Base-by-base conservation (phyloP, 352 stramenopile genomes). In the Phytophthora lateralis region DNA sequence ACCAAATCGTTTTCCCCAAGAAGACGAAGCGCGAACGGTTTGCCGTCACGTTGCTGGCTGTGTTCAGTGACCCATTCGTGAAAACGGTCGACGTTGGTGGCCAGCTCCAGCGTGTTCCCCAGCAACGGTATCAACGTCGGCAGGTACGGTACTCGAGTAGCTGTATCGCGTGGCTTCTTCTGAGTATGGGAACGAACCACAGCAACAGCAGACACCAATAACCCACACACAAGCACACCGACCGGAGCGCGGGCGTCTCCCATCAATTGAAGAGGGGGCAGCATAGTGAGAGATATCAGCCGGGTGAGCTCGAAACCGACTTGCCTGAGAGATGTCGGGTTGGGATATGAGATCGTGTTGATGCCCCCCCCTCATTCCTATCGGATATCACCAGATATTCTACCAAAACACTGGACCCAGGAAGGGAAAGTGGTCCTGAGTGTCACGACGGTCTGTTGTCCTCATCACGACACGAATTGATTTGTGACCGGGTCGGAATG, bases 1-100 rank as follows among this genome's bases (percentile, higher is more conserved):
- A 81, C 17, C 48, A 60, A 55, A 21, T 56, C 48, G 29, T 62
- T 69, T 12, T 57, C 44, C 2, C 62, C 66, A 2, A 65, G 58
- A 9, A 70, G 55, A 35, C 60, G 56, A 21, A 78, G 48, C 15
- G 42, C 39, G 14, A 69, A 64, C 30, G 47, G 47, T n/a, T 57
- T 57, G n/a, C 37, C 29, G 6, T 55, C 49, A 11, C 43, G 27
- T 14, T 21, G n/a, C 7, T 63, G 6, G 11, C 38, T 37, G 34
- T 44, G 53, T n/a, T 60, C 55, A 5, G 41, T 21, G 30, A 76
- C 29, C 58, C 58, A 73, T 27, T 66, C 51, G 26, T 65, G 63
- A 20, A 60, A 53, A 0, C 27, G 42, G n/a, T 50, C 18, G 4
- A 35, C 11, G 9, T 71, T 52, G 5, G 14, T 30, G 1, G 39